Evolutionary conservation across 2,329 filamentous ascomycete genomes (phyloP), one percentile per base, ranked within the genome.

Genomic region (Aspergillus neotritici): DNA sequence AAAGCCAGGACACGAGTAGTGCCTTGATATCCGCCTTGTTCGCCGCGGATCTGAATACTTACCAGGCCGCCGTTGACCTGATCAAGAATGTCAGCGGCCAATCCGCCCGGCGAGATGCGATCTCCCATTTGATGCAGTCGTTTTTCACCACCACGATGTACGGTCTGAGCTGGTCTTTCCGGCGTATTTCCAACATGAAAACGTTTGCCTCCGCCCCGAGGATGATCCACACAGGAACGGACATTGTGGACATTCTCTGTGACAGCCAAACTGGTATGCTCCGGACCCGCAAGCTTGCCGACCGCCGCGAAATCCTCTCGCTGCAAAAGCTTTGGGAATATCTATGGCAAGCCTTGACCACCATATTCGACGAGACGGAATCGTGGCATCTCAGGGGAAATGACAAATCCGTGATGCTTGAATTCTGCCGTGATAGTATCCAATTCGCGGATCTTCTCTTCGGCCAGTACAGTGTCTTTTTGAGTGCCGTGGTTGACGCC

Each of bases 381-480:
- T 71, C 72, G 9, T 98, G 93, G 93, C 88, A 87, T 51, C 72
- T 79, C 15, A 64, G 69, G 36, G 66, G 70, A 4, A 80, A 87
- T 46, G 83, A 91, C 39, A 93, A 88, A 61, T 68, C 74, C 14
- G 74, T 80, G 41, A 90, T 98, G 87, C 84, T 89, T 56, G 83
- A 95, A 44, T 96, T 97, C 58, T 96, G 90, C 61, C 83, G 93
- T 52, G 88, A 95, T 60, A 86, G 87, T 11, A 98, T 98, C 80
- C 88, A 97, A 56, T 86, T 95, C 59, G 90, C 91, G 1, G 87
- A 94, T 58, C 77, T 79, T 30, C 76, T 95, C 2, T 86, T 97
- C 59, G 83, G 87, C 32, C 83, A 95, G 55, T 93, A 94, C 62
- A 83, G 82, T 39, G 78, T 96, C 46, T 82, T 98, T 50, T 80